Evolutionary conservation across 345 rosid genomes (phyloP), one percentile per base, ranked within the genome.

Genomic region (Gossypium stocksii): DNA sequence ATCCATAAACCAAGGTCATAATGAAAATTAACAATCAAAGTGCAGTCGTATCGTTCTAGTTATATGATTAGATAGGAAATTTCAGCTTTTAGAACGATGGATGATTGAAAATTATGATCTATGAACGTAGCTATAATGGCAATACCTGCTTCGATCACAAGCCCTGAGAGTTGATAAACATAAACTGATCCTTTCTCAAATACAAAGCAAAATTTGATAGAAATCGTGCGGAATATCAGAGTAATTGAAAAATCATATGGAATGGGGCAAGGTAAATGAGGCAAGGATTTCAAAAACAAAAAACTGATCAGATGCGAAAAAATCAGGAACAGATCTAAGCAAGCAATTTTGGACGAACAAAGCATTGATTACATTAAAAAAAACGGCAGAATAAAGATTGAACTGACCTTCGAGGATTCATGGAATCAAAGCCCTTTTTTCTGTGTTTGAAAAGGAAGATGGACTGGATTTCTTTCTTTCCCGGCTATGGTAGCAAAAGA

Each of bases 361-460:
- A 27, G 8, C 25, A 62, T 19, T 14, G 60, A n/a, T 6, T 9
- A 56, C 38, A 43, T 34, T 27, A 48, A 49, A 64, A 57, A 29
- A 48, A 49, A 64, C 22, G 49, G 19, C 19, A 45, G 17, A 74
- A 23, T 34, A 19, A 2, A 48, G 61, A 69, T 80, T 58, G 0
- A 79, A 74, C 87, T 72, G 16, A 89, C 93, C 91, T 83, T 81
- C 91, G 82, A 66, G 89, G 73, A 85, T 87, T 89, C 91, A 89
- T 89, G 79, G 38, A 59, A 70, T 52, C 48, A 57, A 59, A 34
- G 23, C 49, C 56, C 70, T 29, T 48, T 14, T 7, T 62, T 58
- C 16, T 58, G 34, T 58, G 16, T 15, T 58, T 58, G 2, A 13
- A 23, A 23, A 11, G 60, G 80, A 67, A 61, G 74, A 72, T 64